A percentile compares a stretch with the other conserved stretches of the same genome.
These are phyloP conservation scores for Trichoderma sp. DNA, from an alignment of 2,329 filamentous ascomycete species.

Conservation along the genomic window DNA sequence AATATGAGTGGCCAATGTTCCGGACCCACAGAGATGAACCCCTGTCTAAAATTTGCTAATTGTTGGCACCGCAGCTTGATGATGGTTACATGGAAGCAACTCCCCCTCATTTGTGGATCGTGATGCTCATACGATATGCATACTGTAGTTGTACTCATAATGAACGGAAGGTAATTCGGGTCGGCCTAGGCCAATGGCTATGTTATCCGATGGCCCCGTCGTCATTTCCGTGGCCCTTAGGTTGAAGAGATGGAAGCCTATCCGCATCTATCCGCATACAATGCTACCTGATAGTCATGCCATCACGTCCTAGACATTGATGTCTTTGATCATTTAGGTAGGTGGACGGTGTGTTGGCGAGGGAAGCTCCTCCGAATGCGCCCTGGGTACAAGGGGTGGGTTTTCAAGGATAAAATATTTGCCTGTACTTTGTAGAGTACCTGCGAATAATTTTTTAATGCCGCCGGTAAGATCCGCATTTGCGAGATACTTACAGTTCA, in stretches of 20 bases:
- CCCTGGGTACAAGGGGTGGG: not conserved
- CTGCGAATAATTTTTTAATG: not conserved
- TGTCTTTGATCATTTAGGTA: slow-evolving; percentile 9
- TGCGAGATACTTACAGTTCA: not conserved
- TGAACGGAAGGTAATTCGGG: not conserved
- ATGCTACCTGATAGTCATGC: not conserved
- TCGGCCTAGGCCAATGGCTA: not conserved
- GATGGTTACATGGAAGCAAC: slow-evolving; percentile 2
- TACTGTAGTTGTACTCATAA: not conserved
- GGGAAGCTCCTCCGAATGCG: not conserved
- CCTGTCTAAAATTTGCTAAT: not conserved
- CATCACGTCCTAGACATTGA: not conserved
- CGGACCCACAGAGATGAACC: not conserved
- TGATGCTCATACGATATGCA: not conserved
- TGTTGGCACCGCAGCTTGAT: not conserved
- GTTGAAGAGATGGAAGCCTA: not conserved
- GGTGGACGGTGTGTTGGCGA: not conserved
- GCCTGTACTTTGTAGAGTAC: not conserved
- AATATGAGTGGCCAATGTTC: not conserved
- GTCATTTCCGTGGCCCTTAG: not conserved
- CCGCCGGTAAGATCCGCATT: not conserved
- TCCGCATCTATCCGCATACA: not conserved
- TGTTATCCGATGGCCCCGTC: not conserved
- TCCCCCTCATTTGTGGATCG: slow-evolving; percentile 14
- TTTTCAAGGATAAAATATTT: not conserved